Base-by-base conservation (phyloP, 2,329 filamentous ascomycete species). In the Scolecobasidium constrictum region DNA sequence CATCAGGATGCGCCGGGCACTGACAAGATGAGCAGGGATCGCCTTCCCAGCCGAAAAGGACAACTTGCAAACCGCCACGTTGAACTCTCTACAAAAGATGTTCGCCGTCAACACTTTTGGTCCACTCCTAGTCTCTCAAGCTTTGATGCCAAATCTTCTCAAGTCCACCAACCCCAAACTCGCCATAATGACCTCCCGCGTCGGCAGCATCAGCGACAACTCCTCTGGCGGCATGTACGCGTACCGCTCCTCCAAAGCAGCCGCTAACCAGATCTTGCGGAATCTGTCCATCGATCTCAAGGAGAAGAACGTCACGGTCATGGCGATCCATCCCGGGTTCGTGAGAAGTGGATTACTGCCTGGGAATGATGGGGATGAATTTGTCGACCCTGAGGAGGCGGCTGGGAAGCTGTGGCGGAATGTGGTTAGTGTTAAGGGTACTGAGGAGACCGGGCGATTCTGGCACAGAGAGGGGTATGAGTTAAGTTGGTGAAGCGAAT, bases 311-410 rank as follows among this genome's bases (percentile, higher is more conserved):
- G 83, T 81, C 0, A 67, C 86, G 50, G 77, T 77, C 1, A 63
- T 93, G 7, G 73, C 72, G 7, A 71, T 92, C 54, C 86, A 92
- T 60, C 86, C 86, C 1, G 85, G 86, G 3, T 92, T 84, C 1
- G 84, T 92, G 38, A 78, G 73, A 64, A 92, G 85, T 40, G 79
- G 73, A 7, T 63, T 93, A 47, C n/a, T n/a, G n/a, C n/a, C n/a
- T n/a, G n/a, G n/a, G n/a, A n/a, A n/a, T n/a, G n/a, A n/a, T n/a
- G n/a, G n/a, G n/a, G n/a, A n/a, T n/a, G n/a, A n/a, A n/a, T n/a
- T n/a, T n/a, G n/a, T n/a, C n/a, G n/a, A n/a, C n/a, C n/a, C n/a
- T n/a, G n/a, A n/a, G n/a, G n/a, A n/a, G n/a, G n/a, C n/a, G n/a
- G n/a, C n/a, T n/a, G n/a, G n/a, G n/a, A n/a, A n/a, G n/a, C n/a